These are phyloP conservation scores for Coemansia sp. DNA, from an alignment of 192 early-diverging fungal genomes.

Conservation along the genomic window DNA sequence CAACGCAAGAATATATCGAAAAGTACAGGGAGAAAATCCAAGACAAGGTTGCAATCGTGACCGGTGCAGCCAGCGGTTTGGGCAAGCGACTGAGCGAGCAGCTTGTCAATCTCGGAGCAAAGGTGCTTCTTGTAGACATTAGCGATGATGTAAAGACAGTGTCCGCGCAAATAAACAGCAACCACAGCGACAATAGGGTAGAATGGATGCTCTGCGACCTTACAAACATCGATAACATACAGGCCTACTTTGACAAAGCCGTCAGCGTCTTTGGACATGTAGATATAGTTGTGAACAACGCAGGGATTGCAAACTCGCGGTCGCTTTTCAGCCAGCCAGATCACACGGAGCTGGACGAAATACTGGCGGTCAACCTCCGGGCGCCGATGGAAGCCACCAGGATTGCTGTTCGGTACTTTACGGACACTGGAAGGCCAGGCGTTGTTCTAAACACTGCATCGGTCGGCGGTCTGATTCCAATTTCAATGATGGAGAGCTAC, in stretches of 20 bases:
- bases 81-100: conserved; percentile 29
- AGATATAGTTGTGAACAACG: conserved; percentile 64
- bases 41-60: conserved; percentile 40
- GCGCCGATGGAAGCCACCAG: conserved; percentile 75
- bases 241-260: conserved; percentile 47
- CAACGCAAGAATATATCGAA: conserved; percentile 9
- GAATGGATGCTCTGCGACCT: conserved; percentile 46
- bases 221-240: conserved; percentile 17
- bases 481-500: conserved; percentile 67
- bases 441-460: conserved; percentile 75
- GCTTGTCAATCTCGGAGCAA: conserved; percentile 17
- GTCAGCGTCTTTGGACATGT: conserved; percentile 57
- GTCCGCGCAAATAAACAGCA: conserved; percentile 20
- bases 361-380: conserved; percentile 68
- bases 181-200: neutral
- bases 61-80: conserved; percentile 48
- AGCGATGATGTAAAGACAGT: conserved; percentile 14
- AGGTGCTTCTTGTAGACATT: conserved; percentile 39
- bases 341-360: conserved; percentile 56
- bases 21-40: conserved; percentile 20
- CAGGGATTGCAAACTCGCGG: conserved; percentile 57
- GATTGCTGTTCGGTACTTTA: conserved; percentile 65
- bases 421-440: conserved; percentile 50
- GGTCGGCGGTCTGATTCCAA: conserved; percentile 61
- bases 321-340: conserved; percentile 55